Conservation (phyloP, 2,329 filamentous ascomycete genomes). For the Aspergillus fructus region DNA sequence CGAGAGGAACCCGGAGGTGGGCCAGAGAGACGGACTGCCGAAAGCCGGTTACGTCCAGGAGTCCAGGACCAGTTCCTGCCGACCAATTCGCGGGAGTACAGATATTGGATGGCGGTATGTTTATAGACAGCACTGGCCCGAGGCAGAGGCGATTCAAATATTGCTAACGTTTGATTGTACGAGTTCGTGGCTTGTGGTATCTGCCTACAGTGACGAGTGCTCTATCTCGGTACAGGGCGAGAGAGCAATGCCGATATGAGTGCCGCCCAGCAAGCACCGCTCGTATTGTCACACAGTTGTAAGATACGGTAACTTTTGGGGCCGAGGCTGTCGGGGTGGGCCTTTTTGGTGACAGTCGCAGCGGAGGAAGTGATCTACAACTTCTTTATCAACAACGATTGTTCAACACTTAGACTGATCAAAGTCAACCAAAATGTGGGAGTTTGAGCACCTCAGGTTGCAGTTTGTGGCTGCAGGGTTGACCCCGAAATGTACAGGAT, state of each 20-base stretch:
- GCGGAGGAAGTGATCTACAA: background rate
- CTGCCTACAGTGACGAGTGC: background rate
- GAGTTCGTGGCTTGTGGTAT: background rate
- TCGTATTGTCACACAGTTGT: constrained; percentile 13
- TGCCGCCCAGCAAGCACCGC: no score
- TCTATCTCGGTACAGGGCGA: constrained; percentile 20
- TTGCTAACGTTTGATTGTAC: background rate
- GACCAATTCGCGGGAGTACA: background rate
- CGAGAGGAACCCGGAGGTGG: constrained; percentile 4
- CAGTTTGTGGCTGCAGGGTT: no score
- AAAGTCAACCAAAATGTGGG: no score
- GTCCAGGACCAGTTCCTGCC: background rate
- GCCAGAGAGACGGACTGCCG: constrained; percentile 7
- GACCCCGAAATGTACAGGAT: no score
- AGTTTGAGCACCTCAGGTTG: no score
- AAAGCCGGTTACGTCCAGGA: constrained; percentile 1
- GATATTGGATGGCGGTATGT: background rate
- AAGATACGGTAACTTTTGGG: constrained; percentile 26
- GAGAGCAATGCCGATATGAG: constrained; percentile 23
- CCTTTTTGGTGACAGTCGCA: background rate
- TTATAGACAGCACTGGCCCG: background rate
- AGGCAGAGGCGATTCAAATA: background rate
- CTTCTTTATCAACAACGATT: no score
- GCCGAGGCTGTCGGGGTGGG: constrained; percentile 24
- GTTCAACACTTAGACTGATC: no score